phyloP scores from a whole-genome alignment of 345 rosid genomes.

The Rhodomyrtus tomentosa region DNA sequence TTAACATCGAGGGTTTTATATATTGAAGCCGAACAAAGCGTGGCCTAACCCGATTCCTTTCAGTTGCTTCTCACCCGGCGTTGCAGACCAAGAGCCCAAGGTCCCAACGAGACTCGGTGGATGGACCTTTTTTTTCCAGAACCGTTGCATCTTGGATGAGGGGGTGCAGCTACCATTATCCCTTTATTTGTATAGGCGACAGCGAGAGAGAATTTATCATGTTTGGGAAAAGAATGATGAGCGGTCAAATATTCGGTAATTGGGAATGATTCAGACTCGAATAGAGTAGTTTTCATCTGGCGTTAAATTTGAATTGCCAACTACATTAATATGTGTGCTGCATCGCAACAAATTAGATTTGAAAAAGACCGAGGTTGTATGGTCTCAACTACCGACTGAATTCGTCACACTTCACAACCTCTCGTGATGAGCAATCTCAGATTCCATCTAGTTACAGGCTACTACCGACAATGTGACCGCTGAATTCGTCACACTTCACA shows the following conservation, averaged over 20 bases:
- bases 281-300: rapidly evolving
- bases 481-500: too few relatives aligned
- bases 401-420: neutral
- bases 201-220: neutral
- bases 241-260: neutral
- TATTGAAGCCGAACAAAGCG: neutral
- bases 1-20: too few relatives aligned
- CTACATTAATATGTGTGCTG: too few relatives aligned
- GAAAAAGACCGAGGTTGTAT: neutral
- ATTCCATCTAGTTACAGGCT: too few relatives aligned
- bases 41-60: neutral
- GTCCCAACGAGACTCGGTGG: neutral
- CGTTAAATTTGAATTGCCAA: neutral
- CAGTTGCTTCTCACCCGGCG: neutral
- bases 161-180: too few relatives aligned
- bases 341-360: too few relatives aligned
- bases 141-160: too few relatives aligned
- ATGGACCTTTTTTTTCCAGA: too few relatives aligned
- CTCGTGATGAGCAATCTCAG: too few relatives aligned
- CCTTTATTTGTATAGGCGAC: neutral
- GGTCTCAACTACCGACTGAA: rapidly evolving
- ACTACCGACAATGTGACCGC: rapidly evolving
- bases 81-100: neutral
- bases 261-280: neutral
- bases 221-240: neutral